A percentile compares a stretch with the other conserved stretches of the same genome.
phyloP scores from a whole-genome alignment of 1,139 yeast species.

The Geotrichum klebahnii region DNA sequence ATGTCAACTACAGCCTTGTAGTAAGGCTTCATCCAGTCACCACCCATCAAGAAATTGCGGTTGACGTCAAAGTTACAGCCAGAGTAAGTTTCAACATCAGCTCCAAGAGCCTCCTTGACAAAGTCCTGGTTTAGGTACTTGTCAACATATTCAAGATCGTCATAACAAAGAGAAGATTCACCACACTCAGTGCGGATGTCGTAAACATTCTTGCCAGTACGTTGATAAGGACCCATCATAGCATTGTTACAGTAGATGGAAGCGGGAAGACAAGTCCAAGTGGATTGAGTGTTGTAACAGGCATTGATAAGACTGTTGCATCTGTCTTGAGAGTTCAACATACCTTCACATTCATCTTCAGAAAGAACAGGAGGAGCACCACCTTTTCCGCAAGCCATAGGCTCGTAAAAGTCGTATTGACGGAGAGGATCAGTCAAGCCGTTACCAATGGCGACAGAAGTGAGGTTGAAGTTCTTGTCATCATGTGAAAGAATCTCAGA shows the following conservation, averaged over 20 bases:
- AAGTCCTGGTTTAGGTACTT: slow-evolving; percentile 55
- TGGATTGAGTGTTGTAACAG: slow-evolving; percentile 59
- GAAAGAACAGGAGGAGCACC: slow-evolving; percentile 65
- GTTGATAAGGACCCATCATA: slow-evolving; percentile 50
- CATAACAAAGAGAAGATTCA: slow-evolving; percentile 54
- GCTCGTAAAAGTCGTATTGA: slow-evolving; percentile 66
- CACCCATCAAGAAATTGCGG: slow-evolving; percentile 51
- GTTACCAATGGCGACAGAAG: slow-evolving; percentile 75
- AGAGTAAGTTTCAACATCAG: slow-evolving; percentile 51
- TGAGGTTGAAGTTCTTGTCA: slow-evolving; percentile 62
- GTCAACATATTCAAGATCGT: slow-evolving; percentile 52
- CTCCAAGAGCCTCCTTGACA: slow-evolving; percentile 60
- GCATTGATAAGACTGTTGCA: slow-evolving; percentile 51
- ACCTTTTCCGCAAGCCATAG: slow-evolving; percentile 83
- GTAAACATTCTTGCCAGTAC: slow-evolving; percentile 63
- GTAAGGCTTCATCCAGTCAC: slow-evolving; percentile 65
- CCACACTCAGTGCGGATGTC: slow-evolving; percentile 63
- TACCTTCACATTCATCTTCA: slow-evolving; percentile 56
- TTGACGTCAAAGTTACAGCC: slow-evolving; percentile 58
- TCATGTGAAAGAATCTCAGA: slow-evolving; percentile 60
- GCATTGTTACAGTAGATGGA: slow-evolving; percentile 70
- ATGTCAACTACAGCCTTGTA: slow-evolving; percentile 57
- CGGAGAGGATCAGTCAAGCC: slow-evolving; percentile 74
- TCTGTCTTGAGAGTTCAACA: slow-evolving; percentile 53
- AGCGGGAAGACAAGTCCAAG: slow-evolving; percentile 52